A percentile compares a stretch with the other conserved stretches of the same genome.
Evolutionary conservation across 1,139 yeast species (phyloP).

Genomic region (Candida tropicalis): DNA sequence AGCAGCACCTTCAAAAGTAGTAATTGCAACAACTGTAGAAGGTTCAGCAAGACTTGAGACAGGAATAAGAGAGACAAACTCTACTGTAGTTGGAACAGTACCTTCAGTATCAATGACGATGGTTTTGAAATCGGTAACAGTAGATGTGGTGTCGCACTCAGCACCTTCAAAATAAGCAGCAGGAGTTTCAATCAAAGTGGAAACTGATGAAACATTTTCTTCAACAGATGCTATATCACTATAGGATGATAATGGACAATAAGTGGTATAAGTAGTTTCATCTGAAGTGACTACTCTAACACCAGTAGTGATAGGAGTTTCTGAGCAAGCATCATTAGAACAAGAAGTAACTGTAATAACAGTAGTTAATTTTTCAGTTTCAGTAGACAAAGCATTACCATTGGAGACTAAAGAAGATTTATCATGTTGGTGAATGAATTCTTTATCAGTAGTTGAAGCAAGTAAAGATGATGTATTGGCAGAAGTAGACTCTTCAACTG

Average conservation of each 20-base stretch:
- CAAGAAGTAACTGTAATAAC: conserved; percentile 23
- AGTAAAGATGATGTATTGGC: conserved; percentile 11
- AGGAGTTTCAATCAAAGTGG: conserved; percentile 1
- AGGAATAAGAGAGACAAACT: conserved; percentile 2
- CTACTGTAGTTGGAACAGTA: conserved; percentile 4
- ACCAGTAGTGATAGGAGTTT: conserved; percentile 36
- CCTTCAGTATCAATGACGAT: conserved; percentile 5
- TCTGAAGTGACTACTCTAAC: conserved; percentile 31
- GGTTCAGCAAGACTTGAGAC: neutral
- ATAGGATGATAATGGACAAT: conserved; percentile 19
- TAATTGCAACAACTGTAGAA: conserved; percentile 4
- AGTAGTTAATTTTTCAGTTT: conserved; percentile 20
- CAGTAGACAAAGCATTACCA: conserved; percentile 9
- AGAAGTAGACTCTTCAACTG: conserved; percentile 7
- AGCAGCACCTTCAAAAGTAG: conserved; percentile 12
- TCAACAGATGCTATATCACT: conserved; percentile 12
- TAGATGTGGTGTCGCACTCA: conserved; percentile 6
- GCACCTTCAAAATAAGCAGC: conserved; percentile 3
- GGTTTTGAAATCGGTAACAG: conserved; percentile 1
- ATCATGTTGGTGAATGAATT: too few relatives aligned
- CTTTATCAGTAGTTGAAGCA: too few relatives aligned
- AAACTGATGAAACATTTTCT: conserved; percentile 4
- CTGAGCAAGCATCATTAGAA: conserved; percentile 27
- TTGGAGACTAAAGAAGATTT: too few relatives aligned
- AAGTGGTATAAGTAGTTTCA: conserved; percentile 20